A percentile compares a stretch with the other conserved stretches of the same genome.
Evolutionary conservation across 163 green algal genomes (phyloP).

Genomic region (Chloromonas sp.): DNA sequence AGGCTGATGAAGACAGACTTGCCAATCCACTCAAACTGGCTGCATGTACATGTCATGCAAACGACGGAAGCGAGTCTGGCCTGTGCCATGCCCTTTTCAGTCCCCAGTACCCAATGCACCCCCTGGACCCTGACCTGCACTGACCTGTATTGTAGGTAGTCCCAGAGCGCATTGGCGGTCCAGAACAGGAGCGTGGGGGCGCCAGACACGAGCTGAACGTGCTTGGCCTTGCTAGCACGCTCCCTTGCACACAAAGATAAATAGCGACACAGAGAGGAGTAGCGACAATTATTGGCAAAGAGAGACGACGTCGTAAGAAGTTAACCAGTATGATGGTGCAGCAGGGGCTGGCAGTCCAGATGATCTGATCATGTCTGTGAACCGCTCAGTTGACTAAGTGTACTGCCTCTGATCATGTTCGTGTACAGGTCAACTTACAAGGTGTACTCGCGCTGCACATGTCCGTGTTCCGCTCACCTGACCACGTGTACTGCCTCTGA

Average conservation of each 20-base stretch:
- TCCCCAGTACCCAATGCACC: too few species aligned
- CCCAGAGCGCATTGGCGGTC: slow-evolving; percentile 51
- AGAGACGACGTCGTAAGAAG: not conserved
- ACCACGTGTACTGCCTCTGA: not conserved
- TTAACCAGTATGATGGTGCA: not conserved
- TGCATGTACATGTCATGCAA: too few species aligned
- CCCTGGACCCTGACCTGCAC: too few species aligned
- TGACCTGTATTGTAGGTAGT: slow-evolving; percentile 43
- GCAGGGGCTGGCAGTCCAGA: slow-evolving; percentile 1
- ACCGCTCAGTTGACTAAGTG: not conserved
- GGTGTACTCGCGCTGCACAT: not conserved
- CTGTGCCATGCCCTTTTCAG: too few species aligned
- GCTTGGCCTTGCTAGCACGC: slow-evolving; percentile 52
- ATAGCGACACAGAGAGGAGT: not conserved
- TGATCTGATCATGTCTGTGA: not conserved
- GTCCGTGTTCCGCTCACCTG: not conserved
- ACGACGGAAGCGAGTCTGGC: too few species aligned
- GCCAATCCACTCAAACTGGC: too few species aligned
- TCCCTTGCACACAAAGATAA: slow-evolving; percentile 39
- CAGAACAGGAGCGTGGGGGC: slow-evolving; percentile 54
- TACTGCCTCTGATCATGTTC: not conserved
- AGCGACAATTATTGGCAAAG: not conserved
- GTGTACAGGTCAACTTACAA: not conserved
- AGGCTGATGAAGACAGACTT: too few species aligned
- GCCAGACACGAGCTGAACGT: slow-evolving; percentile 66